Percentiles rank a stretch among this genome's conserved stretches.
Conservation (phyloP, 2,329 filamentous ascomycete genomes). For the Fusarium nygamai region DNA sequence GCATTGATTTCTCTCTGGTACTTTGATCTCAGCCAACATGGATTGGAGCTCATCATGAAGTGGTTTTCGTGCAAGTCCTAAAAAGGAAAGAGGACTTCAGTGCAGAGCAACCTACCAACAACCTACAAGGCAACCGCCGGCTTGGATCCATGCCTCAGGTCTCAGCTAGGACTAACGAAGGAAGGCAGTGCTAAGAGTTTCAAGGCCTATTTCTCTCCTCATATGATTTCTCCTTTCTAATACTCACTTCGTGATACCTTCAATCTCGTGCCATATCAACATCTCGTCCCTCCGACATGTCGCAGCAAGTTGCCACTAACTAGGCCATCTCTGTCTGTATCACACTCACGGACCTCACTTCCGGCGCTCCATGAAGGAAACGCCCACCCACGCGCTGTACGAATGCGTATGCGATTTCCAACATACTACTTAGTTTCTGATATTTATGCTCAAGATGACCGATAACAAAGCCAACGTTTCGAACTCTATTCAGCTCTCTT, state of each 20-base stretch:
- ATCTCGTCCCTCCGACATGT: not conserved
- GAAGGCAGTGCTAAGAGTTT: conserved; percentile 12
- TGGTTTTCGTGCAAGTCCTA: conserved; percentile 26
- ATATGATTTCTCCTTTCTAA: not conserved
- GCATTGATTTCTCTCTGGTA: not conserved
- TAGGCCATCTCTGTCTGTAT: conserved; percentile 19
- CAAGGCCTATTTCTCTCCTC: not conserved
- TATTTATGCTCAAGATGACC: not conserved
- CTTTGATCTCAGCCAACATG: not conserved
- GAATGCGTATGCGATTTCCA: not conserved
- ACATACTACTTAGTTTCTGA: not conserved
- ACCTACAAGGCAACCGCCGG: not conserved
- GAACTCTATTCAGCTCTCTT: not conserved
- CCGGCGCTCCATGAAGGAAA: not conserved
- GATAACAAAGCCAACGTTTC: not conserved
- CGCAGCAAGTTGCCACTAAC: conserved; percentile 8
- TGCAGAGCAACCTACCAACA: conserved; percentile 6
- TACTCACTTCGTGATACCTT: not conserved
- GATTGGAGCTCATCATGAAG: not conserved
- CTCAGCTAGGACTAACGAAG: conserved; percentile 32
- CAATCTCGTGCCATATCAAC: not conserved
- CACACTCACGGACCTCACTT: conserved; percentile 14
- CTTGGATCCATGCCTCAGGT: conserved; percentile 38
- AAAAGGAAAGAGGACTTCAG: conserved; percentile 41
- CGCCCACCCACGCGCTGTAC: not conserved